Conservation (phyloP, 2,329 filamentous ascomycete genomes). For the Ophidiomyces ophidiicola region DNA sequence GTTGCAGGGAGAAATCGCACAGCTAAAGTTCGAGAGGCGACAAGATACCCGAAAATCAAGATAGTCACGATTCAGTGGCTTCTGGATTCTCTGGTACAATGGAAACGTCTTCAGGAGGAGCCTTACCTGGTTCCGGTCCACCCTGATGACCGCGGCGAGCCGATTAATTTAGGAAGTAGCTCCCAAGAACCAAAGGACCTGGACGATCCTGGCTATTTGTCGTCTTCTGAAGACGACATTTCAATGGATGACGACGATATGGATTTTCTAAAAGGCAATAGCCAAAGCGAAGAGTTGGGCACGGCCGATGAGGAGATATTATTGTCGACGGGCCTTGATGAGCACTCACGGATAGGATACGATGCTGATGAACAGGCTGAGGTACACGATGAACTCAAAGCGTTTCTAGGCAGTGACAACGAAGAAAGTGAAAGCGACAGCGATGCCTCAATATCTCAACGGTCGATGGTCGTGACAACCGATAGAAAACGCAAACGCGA, state of each 20-base stretch:
- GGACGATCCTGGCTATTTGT: constrained; percentile 12
- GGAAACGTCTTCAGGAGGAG: constrained; percentile 65
- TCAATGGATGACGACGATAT: constrained; percentile 21
- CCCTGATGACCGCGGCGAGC: constrained; percentile 48
- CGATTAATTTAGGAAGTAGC: constrained; percentile 20
- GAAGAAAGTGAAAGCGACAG: constrained; percentile 28
- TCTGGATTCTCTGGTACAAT: constrained; percentile 68
- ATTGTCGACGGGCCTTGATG: constrained; percentile 39
- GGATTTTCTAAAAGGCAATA: constrained; percentile 28
- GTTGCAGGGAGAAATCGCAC: constrained; percentile 56
- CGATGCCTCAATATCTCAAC: constrained; percentile 33
- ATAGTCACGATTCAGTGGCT: constrained; percentile 92
- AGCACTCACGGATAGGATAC: constrained; percentile 42
- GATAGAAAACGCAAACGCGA: constrained; percentile 32
- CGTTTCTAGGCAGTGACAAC: constrained; percentile 46
- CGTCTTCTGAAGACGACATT: constrained; percentile 19
- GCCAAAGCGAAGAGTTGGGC: constrained; percentile 26
- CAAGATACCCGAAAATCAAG: constrained; percentile 65
- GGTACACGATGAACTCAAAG: constrained; percentile 60
- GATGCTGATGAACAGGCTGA: constrained; percentile 52
- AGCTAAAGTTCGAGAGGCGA: constrained; percentile 79
- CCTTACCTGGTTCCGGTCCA: constrained; percentile 70
- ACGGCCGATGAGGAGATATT: constrained; percentile 38
- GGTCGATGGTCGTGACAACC: constrained; percentile 16
- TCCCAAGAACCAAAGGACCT: constrained; percentile 18